These are phyloP conservation scores for Sphagnum fallax DNA, from an alignment of 228 moss, liverwort and hornwort species.

Conservation along the genomic window DNA sequence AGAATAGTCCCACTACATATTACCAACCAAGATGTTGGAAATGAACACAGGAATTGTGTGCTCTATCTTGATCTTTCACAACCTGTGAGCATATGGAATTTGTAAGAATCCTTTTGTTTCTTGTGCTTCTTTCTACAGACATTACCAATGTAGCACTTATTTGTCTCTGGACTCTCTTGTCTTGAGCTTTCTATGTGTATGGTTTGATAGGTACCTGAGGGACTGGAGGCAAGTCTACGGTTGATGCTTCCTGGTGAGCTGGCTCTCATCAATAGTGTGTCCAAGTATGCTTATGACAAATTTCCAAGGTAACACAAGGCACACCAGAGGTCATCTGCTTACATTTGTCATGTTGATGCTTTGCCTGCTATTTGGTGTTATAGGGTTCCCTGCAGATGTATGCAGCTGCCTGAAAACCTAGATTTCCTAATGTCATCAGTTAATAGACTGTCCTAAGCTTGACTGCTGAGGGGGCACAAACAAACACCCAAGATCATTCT, in stretches of 20 bases:
- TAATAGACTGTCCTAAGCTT: no score
- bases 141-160: neutral
- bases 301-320: conserved; percentile 56
- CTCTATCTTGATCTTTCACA: conserved; percentile 2
- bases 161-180: neutral
- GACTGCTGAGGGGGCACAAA: no score
- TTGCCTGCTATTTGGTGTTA: neutral
- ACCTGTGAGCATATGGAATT: neutral
- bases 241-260: conserved; percentile 97
- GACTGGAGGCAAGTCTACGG: conserved; percentile 82
- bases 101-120: neutral
- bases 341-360: neutral
- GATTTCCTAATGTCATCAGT: no score
- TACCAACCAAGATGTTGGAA: conserved; percentile 11
- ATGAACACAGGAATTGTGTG: conserved; percentile 11
- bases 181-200: neutral
- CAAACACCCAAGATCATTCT: no score
- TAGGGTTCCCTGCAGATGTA: no score
- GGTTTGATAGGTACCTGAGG: conserved; percentile 68
- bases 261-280: conserved; percentile 60
- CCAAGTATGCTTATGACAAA: conserved; percentile 91
- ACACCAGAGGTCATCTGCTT: neutral
- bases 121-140: neutral
- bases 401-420: no score
- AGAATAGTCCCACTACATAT: neutral